Conservation (phyloP, 2,329 filamentous ascomycete species). For the Paraphaeosphaeria sporulosa region DNA sequence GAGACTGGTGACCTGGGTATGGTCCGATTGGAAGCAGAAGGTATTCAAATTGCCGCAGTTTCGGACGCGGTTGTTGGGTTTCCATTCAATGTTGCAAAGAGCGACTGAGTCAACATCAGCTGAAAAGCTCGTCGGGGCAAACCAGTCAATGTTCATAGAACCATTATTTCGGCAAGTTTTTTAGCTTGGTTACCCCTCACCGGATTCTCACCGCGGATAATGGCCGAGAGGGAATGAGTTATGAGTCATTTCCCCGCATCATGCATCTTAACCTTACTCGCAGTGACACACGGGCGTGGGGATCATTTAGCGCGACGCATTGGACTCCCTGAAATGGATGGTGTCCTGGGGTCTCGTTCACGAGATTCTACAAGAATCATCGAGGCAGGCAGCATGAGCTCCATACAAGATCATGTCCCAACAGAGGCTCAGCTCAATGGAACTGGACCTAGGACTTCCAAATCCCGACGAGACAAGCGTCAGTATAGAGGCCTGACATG, state of each 20-base stretch:
- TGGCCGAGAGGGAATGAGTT: not conserved
- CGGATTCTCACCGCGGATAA: not conserved
- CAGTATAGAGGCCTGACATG: slow-evolving; percentile 14
- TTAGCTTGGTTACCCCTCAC: not conserved
- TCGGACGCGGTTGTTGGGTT: not conserved
- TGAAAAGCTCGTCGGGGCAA: not conserved
- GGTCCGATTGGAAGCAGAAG: not conserved
- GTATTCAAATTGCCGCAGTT: not conserved
- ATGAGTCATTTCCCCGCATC: not conserved
- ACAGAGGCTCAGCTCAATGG: not conserved
- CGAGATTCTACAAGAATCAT: not conserved
- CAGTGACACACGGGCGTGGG: not conserved
- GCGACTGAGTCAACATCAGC: not conserved
- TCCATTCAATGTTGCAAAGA: not conserved
- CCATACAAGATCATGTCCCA: not conserved
- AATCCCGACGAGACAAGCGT: not conserved
- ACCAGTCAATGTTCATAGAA: too few relatives aligned
- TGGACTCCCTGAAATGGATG: not conserved
- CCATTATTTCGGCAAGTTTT: too few relatives aligned
- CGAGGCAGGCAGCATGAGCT: not conserved
- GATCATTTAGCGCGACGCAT: not conserved
- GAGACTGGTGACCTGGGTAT: slow-evolving; percentile 50
- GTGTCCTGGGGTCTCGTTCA: not conserved
- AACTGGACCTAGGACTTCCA: not conserved
- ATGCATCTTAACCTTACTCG: not conserved